These are phyloP conservation scores for Solioccasus polychromus DNA, from an alignment of 768 basidiomycete species.

Conservation along the genomic window DNA sequence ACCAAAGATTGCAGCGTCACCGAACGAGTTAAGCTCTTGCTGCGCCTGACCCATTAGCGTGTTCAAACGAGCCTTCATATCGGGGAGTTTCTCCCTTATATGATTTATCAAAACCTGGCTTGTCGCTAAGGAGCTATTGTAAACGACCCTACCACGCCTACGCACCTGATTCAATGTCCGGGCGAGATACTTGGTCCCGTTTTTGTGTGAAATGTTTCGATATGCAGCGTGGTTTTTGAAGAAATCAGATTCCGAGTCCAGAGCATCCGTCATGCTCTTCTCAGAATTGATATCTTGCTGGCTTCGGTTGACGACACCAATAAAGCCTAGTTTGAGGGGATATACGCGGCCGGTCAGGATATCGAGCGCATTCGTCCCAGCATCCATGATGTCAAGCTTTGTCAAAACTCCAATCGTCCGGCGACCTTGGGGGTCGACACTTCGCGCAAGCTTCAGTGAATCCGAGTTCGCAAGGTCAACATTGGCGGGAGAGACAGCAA, in stretches of 20 bases:
- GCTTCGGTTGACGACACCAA: constrained; percentile 95
- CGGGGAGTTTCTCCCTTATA: constrained; percentile 96
- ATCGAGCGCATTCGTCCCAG: constrained; percentile 96
- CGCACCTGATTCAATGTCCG: constrained; percentile 90
- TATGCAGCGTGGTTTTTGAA: constrained; percentile 90
- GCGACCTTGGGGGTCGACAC: constrained; percentile 93
- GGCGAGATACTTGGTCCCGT: constrained; percentile 94
- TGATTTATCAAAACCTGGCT: constrained; percentile 95
- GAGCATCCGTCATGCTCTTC: constrained; percentile 81
- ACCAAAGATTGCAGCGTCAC: constrained; percentile 88
- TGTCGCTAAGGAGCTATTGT: background rate
- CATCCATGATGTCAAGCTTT: constrained; percentile 98
- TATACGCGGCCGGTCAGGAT: constrained; percentile 96
- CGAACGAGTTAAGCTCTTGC: constrained; percentile 95
- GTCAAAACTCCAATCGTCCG: constrained; percentile 96
- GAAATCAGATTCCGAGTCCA: constrained; percentile 85
- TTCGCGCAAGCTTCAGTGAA: constrained; percentile 92
- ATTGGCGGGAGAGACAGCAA: constrained; percentile 96
- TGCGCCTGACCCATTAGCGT: constrained; percentile 99
- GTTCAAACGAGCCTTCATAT: constrained; percentile 98
- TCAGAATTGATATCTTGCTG: constrained; percentile 95
- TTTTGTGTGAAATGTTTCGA: constrained; percentile 93
- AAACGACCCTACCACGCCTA: background rate
- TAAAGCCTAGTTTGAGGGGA: constrained; percentile 96
- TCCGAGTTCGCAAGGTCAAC: constrained; percentile 99